Base-by-base conservation (phyloP, 1,284 basidiomycete genomes). In the Pterula multifida region DNA sequence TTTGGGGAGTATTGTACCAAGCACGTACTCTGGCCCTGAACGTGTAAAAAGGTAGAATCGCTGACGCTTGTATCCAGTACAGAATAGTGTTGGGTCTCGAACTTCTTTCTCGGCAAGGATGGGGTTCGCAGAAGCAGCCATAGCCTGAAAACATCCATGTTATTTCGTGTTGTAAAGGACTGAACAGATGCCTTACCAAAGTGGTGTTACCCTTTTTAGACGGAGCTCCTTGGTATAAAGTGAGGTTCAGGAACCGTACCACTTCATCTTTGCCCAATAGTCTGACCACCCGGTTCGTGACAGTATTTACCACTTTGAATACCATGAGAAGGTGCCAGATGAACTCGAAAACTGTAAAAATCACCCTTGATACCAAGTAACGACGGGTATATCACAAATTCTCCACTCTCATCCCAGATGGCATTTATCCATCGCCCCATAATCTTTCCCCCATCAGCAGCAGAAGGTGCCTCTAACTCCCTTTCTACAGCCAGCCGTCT, bases 11-110 rank as follows among this genome's bases (percentile, higher is more conserved):
- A 49, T n/a, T 47, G 25, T 32, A 22, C 12, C 46, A 49, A 28
- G 3, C 22, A 70, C 84, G 49, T 69, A 92, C 84, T 95, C 93
- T 26, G 91, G 91, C 62, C 90, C 87, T n/a, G 78, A 78, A 26
- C 88, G 79, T 1, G 92, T 95, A 63, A 98, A 98, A 68, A 99
- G 76, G 68, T 97, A 98, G 71, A 99, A 98, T n/a, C 96, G 75
- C 47, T 83, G 81, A 45, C 90, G 85, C 65, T 95, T 96, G 69
- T 87, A 93, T 1, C 90, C 95, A 0, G 94, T 93, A 55, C 87
- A 89, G 62, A 97, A 90, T 22, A 99, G 71, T 0, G 88, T 97
- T 2, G 96, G 95, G 63, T 98, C 96, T 45, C 89, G 75, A 22
- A 75, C 73, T 15, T 77, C 81, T 63, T 87, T 89, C 51, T 86